phyloP scores from a whole-genome alignment of 1,139 yeast species.

The Blastobotrys serpentis region DNA sequence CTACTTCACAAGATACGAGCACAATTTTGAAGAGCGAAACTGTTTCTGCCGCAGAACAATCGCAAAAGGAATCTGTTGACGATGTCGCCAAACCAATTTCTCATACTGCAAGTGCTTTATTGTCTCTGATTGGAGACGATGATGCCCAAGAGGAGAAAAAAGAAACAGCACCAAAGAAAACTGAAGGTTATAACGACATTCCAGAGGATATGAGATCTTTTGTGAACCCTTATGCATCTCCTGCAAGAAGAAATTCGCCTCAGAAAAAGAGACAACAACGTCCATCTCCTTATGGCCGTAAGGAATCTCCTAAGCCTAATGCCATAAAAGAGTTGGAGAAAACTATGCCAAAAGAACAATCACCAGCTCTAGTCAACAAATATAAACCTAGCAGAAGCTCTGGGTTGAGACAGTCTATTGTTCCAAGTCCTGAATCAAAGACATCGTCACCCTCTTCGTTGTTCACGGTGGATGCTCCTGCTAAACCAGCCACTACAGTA shows the following conservation, averaged over 20 bases:
- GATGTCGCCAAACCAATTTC: conserved; percentile 44
- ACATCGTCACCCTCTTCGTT: background rate
- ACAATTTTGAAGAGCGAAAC: background rate
- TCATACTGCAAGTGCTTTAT: conserved; percentile 62
- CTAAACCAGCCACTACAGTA: no score
- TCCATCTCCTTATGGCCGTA: background rate
- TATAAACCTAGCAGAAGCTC: conserved; percentile 33
- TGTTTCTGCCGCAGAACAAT: background rate
- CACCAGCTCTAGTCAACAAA: conserved; percentile 18
- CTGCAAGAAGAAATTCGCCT: conserved; percentile 22
- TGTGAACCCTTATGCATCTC: conserved; percentile 54
- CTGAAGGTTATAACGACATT: conserved; percentile 10
- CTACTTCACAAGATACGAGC: conserved; percentile 5
- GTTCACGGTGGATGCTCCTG: background rate
- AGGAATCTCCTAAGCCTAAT: conserved; percentile 8
- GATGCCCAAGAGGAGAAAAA: conserved; percentile 22
- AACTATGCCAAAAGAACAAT: conserved; percentile 19
- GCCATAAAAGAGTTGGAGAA: conserved; percentile 20
- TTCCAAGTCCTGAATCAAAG: conserved; percentile 23
- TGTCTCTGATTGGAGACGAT: conserved; percentile 54
- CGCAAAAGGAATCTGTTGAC: background rate
- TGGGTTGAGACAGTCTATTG: conserved; percentile 27
- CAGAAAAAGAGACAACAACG: conserved; percentile 6
- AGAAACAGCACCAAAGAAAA: conserved; percentile 12
- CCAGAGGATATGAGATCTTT: conserved; percentile 37